Base-by-base conservation (phyloP, 2,329 filamentous ascomycete genomes). In the Ophiocordyceps unilateralis region DNA sequence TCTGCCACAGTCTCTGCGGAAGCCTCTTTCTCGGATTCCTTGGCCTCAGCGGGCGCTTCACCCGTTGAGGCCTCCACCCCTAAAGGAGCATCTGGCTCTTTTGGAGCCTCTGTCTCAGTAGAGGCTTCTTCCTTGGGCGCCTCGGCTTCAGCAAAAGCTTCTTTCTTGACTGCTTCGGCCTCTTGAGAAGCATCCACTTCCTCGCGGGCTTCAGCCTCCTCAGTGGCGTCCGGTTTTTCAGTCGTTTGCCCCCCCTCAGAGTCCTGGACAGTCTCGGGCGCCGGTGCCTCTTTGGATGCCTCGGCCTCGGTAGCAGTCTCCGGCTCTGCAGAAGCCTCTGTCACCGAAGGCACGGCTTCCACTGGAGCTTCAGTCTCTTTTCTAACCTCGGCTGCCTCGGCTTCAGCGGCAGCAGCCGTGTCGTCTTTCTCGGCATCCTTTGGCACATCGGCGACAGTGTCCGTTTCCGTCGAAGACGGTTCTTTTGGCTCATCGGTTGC, bases 151-250 rank as follows among this genome's bases (percentile, higher is more conserved):
- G 32, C 32, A 17, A n/a, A 10, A 19, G 1, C 39, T 11, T 40
- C 20, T 24, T 38, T 22, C 24, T 50, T 44, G 34, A 46, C 39
- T 32, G 45, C 30, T 39, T 41, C 21, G 24, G 38, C 7, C 14
- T 7, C 38, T 24, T 23, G 4, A 23, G 38, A 10, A 17, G 15
- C 21, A 17, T 39, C 14, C 21, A 11, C 12, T 14, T 41, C 26
- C 24, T 50, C 43, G 34, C 45, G 37, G 32, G 45, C 30, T 36
- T 41, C 38, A 39, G 38, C 7, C 21, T 7, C 38, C 20, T 23
- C 8, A 20, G 36, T 4, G 19, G 20, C 19, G 8, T 39, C 14
- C 21, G 14, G 12, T 4, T 39, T 17, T 4, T 28, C 24, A 17
- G 39, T 12, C 23, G n/a, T 5, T 4, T 30, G 24, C 5, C 8